Evolutionary conservation across 257 asterid species (phyloP), one percentile per base, ranked within the genome.

Genomic region (Gentiana macrophylla): DNA sequence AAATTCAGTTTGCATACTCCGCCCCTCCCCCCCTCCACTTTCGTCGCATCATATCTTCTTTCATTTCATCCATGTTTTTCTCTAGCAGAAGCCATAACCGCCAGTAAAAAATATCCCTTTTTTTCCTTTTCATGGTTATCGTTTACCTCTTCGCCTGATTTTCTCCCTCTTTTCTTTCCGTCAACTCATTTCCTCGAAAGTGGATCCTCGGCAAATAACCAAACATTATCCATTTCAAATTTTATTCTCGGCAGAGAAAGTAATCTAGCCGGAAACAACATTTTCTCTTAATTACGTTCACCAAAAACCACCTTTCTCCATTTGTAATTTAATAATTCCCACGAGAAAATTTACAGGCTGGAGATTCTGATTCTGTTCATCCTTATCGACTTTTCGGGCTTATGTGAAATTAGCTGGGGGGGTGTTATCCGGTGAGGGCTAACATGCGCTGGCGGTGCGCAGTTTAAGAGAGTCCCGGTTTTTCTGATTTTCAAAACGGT

Each of bases 361-460:
- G 3, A 2, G 2, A 8, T 0, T 47, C 11, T 41, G 3, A 3
- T 10, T 52, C 24, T 15, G 24, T 15, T 15, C 24, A 15, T 15
- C 24, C 24, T 52, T 53, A 9, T 8, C 11, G 6, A 12, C 36
- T 49, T 35, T 15, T 7, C 41, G 13, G 3, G 9, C 5, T 5
- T 35, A 6, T 41, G 4, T 50, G 10, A 24, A 12, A 3, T 41
- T 49, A 33, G 41, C 36, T 53, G 35, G 34, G 43, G 15, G 32
- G 24, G 13, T 49, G 43, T 32, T 50, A 12, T 10, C 5, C 50
- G 43, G 57, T 49, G 4, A 11, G 64, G 53, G 60, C 73, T 70
- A 70, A 66, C 72, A 55, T 63, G 67, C 64, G 54, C 77, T 59
- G 64, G 65, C 0, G 64, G 61, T 59, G 73, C 55, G 71, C 64